These are phyloP conservation scores for Pneumocystis carinii DNA, from an alignment of 1,139 yeast species.

Conservation along the genomic window DNA sequence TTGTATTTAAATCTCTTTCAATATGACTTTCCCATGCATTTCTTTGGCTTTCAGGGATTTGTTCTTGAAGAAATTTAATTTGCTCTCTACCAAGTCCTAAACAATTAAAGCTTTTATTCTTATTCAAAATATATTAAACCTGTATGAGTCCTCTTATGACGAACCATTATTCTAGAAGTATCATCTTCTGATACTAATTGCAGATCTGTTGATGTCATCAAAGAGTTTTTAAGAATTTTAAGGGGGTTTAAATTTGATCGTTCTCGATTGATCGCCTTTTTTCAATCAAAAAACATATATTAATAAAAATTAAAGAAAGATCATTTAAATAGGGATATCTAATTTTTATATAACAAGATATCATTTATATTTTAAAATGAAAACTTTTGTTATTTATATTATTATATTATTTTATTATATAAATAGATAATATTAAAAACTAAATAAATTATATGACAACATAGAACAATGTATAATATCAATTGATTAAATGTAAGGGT, in stretches of 20 bases:
- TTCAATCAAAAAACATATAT: too few species aligned
- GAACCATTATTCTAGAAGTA: background rate
- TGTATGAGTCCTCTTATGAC: background rate
- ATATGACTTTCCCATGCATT: background rate
- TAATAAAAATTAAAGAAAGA: too few species aligned
- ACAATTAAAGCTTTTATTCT: background rate
- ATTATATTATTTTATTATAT: too few species aligned
- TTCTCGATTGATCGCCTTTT: background rate
- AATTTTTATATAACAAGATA: too few species aligned
- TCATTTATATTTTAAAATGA: too few species aligned
- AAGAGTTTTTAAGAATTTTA: background rate
- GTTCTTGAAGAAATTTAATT: background rate
- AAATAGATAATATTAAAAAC: too few species aligned
- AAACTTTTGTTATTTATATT: too few species aligned
- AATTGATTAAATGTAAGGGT: too few species aligned
- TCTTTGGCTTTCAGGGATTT: background rate
- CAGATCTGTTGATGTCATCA: background rate
- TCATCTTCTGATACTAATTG: background rate
- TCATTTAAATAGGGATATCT: too few species aligned
- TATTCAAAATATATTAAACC: background rate
- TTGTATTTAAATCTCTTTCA: conserved; percentile 31
- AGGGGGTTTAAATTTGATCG: background rate
- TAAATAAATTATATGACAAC: too few species aligned
- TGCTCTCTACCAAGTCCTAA: background rate
- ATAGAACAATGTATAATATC: too few species aligned